Conservation (phyloP, 441 rosid species). For the Arabidopsis hybrid region DNA sequence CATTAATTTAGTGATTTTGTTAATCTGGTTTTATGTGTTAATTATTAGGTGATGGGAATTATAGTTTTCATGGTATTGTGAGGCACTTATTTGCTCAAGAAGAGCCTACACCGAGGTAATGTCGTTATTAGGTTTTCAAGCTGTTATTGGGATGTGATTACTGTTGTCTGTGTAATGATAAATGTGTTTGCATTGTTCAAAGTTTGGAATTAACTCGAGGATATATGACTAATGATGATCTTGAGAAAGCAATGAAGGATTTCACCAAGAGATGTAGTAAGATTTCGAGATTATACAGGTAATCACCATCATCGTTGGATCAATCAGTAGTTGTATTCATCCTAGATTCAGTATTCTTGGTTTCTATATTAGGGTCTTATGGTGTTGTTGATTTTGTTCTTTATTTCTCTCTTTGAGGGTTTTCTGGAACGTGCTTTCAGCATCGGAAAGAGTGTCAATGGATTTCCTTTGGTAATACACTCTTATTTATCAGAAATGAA, state of each 20-base stretch:
- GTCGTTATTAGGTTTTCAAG: background rate
- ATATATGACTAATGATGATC: conserved; percentile 78
- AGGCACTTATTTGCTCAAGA: conserved; percentile 51
- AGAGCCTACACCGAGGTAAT: conserved; percentile 51
- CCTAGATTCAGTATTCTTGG: background rate
- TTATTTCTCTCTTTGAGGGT: conserved; percentile 89
- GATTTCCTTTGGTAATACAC: conserved; percentile 84
- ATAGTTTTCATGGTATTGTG: conserved; percentile 36
- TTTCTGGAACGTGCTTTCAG: conserved; percentile 65
- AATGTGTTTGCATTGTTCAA: conserved; percentile 14
- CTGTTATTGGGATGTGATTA: conserved; percentile 4
- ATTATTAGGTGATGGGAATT: conserved; percentile 41
- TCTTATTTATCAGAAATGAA: conserved; percentile 25
- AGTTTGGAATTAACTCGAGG: conserved; percentile 70
- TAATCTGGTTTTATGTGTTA: background rate
- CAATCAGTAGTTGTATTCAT: background rate
- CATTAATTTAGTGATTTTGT: background rate
- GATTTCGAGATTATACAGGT: conserved; percentile 93
- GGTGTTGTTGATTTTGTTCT: conserved; percentile 60
- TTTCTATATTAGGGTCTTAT: conserved; percentile 4
- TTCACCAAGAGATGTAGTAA: conserved; percentile 75
- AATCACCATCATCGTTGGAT: conserved; percentile 20
- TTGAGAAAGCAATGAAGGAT: conserved; percentile 79
- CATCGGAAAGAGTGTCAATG: conserved; percentile 89
- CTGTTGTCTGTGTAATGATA: conserved; percentile 13